Base-by-base conservation (phyloP, 805 yeast genomes). In the Spathaspora gorwiae region DNA sequence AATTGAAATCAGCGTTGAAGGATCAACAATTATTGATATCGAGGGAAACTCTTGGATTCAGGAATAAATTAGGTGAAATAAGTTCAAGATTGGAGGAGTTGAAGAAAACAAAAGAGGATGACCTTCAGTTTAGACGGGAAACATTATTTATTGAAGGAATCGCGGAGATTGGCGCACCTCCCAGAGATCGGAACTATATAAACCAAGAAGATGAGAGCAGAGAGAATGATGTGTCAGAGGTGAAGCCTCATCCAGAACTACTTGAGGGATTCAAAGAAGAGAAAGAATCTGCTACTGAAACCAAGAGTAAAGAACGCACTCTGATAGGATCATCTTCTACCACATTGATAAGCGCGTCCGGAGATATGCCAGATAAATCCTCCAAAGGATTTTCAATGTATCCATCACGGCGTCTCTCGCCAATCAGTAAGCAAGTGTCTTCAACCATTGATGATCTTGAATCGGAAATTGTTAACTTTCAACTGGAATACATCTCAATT, bases 41-140 rank as follows among this genome's bases (percentile, higher is more conserved):
- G 1, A 65, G 68, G 35, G 86, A 83, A 52, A 65, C 80, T 7
- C 57, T 62, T 5, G 64, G 66, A 15, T 81, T 81, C 57, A 83
- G 78, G 48, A 56, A 63, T 33, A 72, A 69, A 50, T 57, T 79
- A 26, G 49, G 46, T 11, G 50, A 47, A 15, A 47, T 49, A 6
- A 43, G 44, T 31, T 13, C 12, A 5, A 42, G 38, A 7, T 29
- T 48, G 29, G 47, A 45, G 10, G 37, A 36, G 15, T 38, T 46
- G 9, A 44, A 26, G 36, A 42, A 26, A 32, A 50, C 8, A 45
- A 52, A 40, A 47, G 43, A 27, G 48, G 43, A 39, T 24, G 48
- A 42, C 35, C 19, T 38, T 3, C 15, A 15, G 9, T 6, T 40
- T 5, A 41, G 32, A 26, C 35, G 31, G 32, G 41, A 45, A 27